A percentile compares a stretch with the other conserved stretches of the same genome.
These are phyloP conservation scores for Haplographium delicatum DNA, from an alignment of 495 filamentous ascomycete species.

Conservation along the genomic window DNA sequence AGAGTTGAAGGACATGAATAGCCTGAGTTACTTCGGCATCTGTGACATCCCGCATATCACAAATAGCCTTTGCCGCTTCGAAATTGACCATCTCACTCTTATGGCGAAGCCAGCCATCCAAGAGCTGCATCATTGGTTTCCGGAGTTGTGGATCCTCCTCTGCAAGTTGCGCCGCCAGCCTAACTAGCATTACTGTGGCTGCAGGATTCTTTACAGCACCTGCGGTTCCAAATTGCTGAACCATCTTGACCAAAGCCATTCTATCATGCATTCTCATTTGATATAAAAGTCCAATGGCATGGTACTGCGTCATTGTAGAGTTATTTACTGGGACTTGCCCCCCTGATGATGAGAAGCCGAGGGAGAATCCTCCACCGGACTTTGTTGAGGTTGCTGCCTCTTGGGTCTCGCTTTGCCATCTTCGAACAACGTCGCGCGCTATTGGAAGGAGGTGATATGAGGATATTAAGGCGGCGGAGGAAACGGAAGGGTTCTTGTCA, in stretches of 20 bases:
- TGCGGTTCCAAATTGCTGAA: constrained; percentile 90
- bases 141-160: constrained; percentile 86
- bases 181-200: constrained; percentile 84
- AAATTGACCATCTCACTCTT: constrained; percentile 99
- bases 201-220: constrained; percentile 93
- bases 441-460: constrained; percentile 97
- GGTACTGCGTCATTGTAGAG: constrained; percentile 95
- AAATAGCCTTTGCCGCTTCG: constrained; percentile 96
- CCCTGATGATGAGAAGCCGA: constrained; percentile 78
- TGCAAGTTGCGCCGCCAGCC: constrained; percentile 89
- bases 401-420: constrained; percentile 99
- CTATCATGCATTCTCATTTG: constrained; percentile 97
- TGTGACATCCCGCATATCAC: constrained; percentile 85
- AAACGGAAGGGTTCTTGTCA: constrained; percentile 97
- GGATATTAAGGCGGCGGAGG: constrained; percentile 92
- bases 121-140: constrained; percentile 89
- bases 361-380: constrained; percentile 78
- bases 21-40: constrained; percentile 90
- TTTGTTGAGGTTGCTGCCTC: constrained; percentile 90
- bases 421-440: constrained; percentile 87
- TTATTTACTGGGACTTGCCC: constrained; percentile 67
- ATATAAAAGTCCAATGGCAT: constrained; percentile 94
- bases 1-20: constrained; percentile 90
- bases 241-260: constrained; percentile 99
- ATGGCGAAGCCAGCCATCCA: constrained; percentile 95